Base-by-base conservation (phyloP, 108 stramenopile species). In the Cyclotella choctawhatcheeana region DNA sequence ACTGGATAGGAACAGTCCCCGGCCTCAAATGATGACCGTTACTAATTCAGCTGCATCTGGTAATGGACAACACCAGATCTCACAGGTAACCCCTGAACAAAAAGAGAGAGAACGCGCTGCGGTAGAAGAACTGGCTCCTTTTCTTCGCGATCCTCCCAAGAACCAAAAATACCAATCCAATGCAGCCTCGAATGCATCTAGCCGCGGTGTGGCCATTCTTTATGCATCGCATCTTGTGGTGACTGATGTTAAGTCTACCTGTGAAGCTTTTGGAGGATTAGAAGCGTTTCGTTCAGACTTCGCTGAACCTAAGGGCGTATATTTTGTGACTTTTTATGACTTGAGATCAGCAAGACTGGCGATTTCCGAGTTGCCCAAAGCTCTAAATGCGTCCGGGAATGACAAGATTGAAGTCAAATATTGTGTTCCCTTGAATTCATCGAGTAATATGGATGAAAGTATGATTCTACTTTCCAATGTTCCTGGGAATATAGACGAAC, bases 341-440 rank as follows among this genome's bases (percentile, higher is more conserved):
- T 84, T 93, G 67, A 77, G 95, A 20, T 79, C 85, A 26, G 92
- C 92, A 20, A 87, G 88, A 47, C 74, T 83, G 62, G 92, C 95
- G n/a, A 89, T 89, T 8, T 66, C 67, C 66, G 91, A 91, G 47
- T 73, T 96, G 48, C 80, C 86, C 10, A 58, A 58, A 37, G 67
- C 58, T 10, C 69, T 77, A 25, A 69, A 76, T 55, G 20, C 31
- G 2, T 29, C 12, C 13, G 58, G 29, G 44, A 27, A 26, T 20
- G 44, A 56, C 8, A 71, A 84, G 26, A 65, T 89, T 56, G 61
- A 81, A 58, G 92, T 96, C 31, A 76, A 84, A 53, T 93, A 85
- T 74, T 93, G 92, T 69, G 82, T 92, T 3, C 91, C 95, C 0
- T 73, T 93, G 54, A 93, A 92, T 66, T 88, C 90, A n/a, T 93